phyloP scores from a whole-genome alignment of 1,284 basidiomycete genomes.

The Fomitopsis palustris region DNA sequence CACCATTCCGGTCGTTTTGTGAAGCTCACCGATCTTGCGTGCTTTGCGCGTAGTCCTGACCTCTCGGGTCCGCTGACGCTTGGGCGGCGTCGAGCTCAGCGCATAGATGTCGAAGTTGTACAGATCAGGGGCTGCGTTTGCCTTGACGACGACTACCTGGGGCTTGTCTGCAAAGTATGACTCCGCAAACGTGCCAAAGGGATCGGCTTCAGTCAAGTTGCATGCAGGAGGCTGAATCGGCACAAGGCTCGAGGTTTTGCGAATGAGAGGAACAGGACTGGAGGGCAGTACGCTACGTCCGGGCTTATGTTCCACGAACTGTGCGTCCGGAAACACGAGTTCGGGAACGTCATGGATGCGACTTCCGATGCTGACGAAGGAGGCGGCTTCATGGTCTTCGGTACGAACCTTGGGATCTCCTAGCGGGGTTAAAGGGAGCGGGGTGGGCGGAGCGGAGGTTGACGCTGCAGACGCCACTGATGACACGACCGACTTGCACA shows the following conservation, averaged over 20 bases:
- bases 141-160: background rate
- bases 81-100: background rate
- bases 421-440: background rate
- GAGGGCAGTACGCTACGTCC: background rate
- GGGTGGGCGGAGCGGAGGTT: background rate
- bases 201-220: slow-evolving; percentile 5
- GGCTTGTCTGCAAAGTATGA: slow-evolving; percentile 15
- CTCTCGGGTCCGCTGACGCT: background rate
- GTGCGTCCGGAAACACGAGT: background rate
- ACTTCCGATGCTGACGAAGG: background rate
- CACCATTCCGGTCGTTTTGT: background rate
- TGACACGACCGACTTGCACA: background rate
- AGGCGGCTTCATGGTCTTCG: background rate
- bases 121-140: slow-evolving; percentile 8
- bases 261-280: background rate
- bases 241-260: background rate
- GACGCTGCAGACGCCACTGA: background rate
- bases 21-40: background rate
- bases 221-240: background rate
- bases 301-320: background rate
- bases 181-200: slow-evolving; percentile 8
- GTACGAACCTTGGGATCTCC: background rate
- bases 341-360: background rate
- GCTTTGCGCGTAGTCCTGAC: background rate
- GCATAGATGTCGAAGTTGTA: slow-evolving; percentile 13